These are phyloP conservation scores for Suillus alpinus DNA, from an alignment of 768 basidiomycete species.

Conservation along the genomic window DNA sequence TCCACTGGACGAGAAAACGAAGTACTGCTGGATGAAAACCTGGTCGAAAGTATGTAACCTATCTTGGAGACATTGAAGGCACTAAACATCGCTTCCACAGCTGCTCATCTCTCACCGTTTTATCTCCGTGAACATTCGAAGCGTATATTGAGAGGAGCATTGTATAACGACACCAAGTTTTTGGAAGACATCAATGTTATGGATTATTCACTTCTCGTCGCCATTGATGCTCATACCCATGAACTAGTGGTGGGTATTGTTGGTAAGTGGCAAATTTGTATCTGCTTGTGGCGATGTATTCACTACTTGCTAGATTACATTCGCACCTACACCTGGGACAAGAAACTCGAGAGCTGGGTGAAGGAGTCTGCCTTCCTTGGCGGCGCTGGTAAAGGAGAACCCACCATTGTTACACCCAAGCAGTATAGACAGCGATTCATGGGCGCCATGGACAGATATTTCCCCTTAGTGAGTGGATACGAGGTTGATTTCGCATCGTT, in stretches of 20 bases:
- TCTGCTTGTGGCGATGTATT: background rate
- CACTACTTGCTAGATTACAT: conserved; percentile 67
- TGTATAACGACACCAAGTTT: conserved; percentile 96
- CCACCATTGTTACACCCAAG: conserved; percentile 94
- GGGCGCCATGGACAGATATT: conserved; percentile 87
- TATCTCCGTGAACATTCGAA: conserved; percentile 97
- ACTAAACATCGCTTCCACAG: conserved; percentile 37
- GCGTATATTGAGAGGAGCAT: conserved; percentile 82
- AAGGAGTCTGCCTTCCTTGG: conserved; percentile 93
- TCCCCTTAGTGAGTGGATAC: conserved; percentile 62
- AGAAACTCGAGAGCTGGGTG: conserved; percentile 97
- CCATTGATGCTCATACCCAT: conserved; percentile 84
- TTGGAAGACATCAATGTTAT: conserved; percentile 92
- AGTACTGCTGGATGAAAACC: conserved; percentile 94
- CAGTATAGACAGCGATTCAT: conserved; percentile 89
- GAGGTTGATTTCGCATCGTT: background rate
- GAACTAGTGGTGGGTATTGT: conserved; percentile 97
- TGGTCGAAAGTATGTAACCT: conserved; percentile 72
- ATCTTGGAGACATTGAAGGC: background rate
- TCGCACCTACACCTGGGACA: conserved; percentile 97
- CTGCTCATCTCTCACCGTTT: conserved; percentile 82
- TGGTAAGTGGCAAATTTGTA: conserved; percentile 52
- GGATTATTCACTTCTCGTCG: conserved; percentile 97
- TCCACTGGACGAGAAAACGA: conserved; percentile 90
- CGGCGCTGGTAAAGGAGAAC: conserved; percentile 79